Evolutionary conservation across 176 grass and related monocot genomes (phyloP), one percentile per base, ranked within the genome.

Genomic region (Otatea glauca): DNA sequence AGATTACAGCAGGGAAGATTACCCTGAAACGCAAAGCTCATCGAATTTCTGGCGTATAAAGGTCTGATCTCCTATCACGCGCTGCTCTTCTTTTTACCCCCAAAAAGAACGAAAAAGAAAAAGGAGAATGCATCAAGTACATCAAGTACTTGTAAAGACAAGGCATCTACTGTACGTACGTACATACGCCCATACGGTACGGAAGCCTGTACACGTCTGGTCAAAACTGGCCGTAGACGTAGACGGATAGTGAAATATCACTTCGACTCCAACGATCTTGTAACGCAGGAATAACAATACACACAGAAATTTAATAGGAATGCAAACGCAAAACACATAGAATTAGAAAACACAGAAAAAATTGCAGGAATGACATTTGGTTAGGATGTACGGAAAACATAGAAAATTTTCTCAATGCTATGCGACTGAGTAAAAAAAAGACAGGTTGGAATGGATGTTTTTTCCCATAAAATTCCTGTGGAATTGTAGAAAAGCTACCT

Each of bases 41-140:
- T 67, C 64, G 39, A 70, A 64, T 77, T 82, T 77, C 72, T 67
- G 45, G 41, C n/a, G 64, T 15, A 82, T 82, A 88, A 88, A 76
- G 86, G 32, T 51, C 79, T 83, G 79, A 88, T 83, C 72, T 17
- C 65, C 79, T 44, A 86, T 70, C 79, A 83, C 79, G 86, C 86
- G 64, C 64, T 53, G 64, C 86, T 21, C 79, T 88, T 87, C 86
- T 88, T 88, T 88, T 83, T 29, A 70, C 72, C 5, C 7, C 15
- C 9, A n/a, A 63, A 61, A 37, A 15, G 2, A 73, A 74, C 47
- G 47, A 11, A 72, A 72, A 78, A 51, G 25, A 72, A 72, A 78
- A 51, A 50, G n/a, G 15, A 6, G 14, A 25, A 34, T 15, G 72
- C 54, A n/a, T n/a, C n/a, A n/a, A n/a, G n/a, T n/a, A n/a, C n/a